Conservation (phyloP, 1,284 basidiomycete genomes). For the Cutaneotrichosporon daszewskae region DNA sequence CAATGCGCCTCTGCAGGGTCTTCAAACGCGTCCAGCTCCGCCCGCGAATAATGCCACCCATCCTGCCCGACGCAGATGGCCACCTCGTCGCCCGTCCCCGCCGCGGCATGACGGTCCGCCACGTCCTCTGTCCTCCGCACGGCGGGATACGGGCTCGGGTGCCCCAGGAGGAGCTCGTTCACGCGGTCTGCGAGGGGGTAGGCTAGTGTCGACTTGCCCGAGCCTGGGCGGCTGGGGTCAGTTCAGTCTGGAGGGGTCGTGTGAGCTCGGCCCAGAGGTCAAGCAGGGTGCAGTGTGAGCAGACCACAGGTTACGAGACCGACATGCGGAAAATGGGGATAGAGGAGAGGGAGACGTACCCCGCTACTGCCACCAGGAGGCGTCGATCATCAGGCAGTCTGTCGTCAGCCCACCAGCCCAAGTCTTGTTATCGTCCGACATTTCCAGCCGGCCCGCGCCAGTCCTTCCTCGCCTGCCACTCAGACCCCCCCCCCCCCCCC, state of each 20-base stretch:
- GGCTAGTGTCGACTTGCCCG: constrained; percentile 51
- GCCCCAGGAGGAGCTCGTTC: constrained; percentile 30
- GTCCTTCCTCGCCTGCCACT: neutral
- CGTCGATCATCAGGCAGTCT: constrained; percentile 54
- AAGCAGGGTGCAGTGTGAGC: too few species aligned
- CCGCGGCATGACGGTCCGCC: constrained; percentile 3
- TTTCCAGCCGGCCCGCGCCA: neutral
- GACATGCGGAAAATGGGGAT: too few species aligned
- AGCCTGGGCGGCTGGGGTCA: constrained; percentile 43
- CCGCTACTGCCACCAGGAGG: constrained; percentile 57
- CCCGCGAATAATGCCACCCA: constrained; percentile 51
- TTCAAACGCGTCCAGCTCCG: constrained; percentile 36
- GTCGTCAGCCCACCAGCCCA: constrained; percentile 7
- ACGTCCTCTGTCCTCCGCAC: constrained; percentile 5
- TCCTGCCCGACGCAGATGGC: constrained; percentile 51
- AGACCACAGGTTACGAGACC: too few species aligned
- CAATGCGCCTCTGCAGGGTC: constrained; percentile 68
- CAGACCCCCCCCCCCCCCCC: neutral
- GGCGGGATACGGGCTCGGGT: neutral
- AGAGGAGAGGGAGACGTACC: constrained; percentile 16
- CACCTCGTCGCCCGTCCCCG: constrained; percentile 7
- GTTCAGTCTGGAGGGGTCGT: neutral
- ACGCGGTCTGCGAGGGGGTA: constrained; percentile 43
- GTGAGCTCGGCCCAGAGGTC: too few species aligned
- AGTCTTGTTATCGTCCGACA: neutral